Evolutionary conservation across 2,329 filamentous ascomycete genomes (phyloP).

Genomic region (Pseudogymnoascus sp.): DNA sequence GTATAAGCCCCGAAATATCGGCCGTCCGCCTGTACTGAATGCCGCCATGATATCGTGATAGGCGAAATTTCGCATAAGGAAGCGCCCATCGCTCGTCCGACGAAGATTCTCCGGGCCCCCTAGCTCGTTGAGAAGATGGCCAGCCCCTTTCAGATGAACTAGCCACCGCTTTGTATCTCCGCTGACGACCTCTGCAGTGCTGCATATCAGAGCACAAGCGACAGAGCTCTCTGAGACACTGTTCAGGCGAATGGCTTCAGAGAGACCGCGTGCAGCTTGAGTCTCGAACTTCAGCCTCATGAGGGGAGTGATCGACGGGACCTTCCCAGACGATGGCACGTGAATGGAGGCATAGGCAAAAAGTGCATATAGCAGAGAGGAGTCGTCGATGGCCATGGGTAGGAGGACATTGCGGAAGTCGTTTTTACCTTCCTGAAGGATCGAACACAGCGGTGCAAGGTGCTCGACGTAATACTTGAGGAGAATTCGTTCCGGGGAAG

Average conservation of each 20-base stretch:
- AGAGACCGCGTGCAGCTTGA: constrained; percentile 13
- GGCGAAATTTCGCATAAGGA: constrained; percentile 15
- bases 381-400: constrained; percentile 16
- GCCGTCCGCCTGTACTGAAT: constrained; percentile 13
- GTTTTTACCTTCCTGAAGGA: constrained; percentile 10
- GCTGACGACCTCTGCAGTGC: constrained; percentile 13
- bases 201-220: constrained; percentile 13
- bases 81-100: constrained; percentile 11
- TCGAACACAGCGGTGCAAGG: constrained; percentile 12
- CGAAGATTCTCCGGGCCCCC: constrained; percentile 10
- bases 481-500: constrained; percentile 8
- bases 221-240: constrained; percentile 14
- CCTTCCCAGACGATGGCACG: constrained; percentile 9
- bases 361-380: constrained; percentile 14
- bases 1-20: constrained; percentile 11
- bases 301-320: constrained; percentile 6
- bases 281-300: constrained; percentile 12
- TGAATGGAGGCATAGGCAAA: constrained; percentile 15
- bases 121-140: constrained; percentile 14
- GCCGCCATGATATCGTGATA: constrained; percentile 16
- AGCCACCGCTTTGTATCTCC: constrained; percentile 14
- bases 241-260: constrained; percentile 13
- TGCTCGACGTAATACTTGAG: constrained; percentile 13
- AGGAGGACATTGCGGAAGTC: constrained; percentile 10
- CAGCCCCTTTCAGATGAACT: constrained; percentile 15